Percentiles rank a stretch among this genome's conserved stretches.
These are phyloP conservation scores for Globisporangium cylindrosporum DNA, from an alignment of 352 stramenopile species.

Conservation along the genomic window DNA sequence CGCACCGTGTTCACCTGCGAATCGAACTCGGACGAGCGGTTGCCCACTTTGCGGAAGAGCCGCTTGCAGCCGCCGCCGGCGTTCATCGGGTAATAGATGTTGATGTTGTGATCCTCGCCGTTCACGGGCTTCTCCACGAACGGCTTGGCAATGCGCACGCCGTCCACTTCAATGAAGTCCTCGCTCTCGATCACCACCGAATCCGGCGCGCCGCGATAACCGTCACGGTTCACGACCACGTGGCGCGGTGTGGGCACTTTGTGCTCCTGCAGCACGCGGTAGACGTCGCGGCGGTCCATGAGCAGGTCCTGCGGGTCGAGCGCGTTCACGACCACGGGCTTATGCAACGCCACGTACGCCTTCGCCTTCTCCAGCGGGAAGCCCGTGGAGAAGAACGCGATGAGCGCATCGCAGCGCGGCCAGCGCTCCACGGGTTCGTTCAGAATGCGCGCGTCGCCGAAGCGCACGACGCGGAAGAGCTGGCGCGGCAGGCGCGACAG, in stretches of 20 bases:
- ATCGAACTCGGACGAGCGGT: conserved; percentile 94
- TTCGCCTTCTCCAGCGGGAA: conserved; percentile 98
- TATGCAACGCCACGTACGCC: conserved; percentile 93
- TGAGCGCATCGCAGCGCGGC: conserved; percentile 95
- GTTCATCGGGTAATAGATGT: conserved; percentile 99
- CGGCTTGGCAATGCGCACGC: conserved; percentile 96
- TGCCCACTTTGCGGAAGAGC: conserved; percentile 97
- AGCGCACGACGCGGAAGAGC: conserved; percentile 96
- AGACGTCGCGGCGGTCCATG: conserved; percentile 95
- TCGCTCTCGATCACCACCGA: conserved; percentile 61
- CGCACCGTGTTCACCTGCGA: conserved; percentile 95
- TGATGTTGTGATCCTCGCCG: conserved; percentile 99
- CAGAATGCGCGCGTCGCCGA: conserved; percentile 96
- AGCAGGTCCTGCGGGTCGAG: conserved; percentile 94
- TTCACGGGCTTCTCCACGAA: conserved; percentile 99
- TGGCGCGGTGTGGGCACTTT: conserved; percentile 94
- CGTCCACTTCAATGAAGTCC: conserved; percentile 87
- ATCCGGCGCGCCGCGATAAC: conserved; percentile 57
- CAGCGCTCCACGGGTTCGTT: conserved; percentile 91
- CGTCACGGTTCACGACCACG: conserved; percentile 94
- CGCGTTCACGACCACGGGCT: conserved; percentile 97
- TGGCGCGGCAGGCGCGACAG: conserved; percentile 83
- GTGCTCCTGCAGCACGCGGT: conserved; percentile 89
- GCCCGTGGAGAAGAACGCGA: conserved; percentile 97
- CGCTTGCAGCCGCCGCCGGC: conserved; percentile 98